Base-by-base conservation (phyloP, 2,329 filamentous ascomycete genomes). In the Aspergillus sp. region DNA sequence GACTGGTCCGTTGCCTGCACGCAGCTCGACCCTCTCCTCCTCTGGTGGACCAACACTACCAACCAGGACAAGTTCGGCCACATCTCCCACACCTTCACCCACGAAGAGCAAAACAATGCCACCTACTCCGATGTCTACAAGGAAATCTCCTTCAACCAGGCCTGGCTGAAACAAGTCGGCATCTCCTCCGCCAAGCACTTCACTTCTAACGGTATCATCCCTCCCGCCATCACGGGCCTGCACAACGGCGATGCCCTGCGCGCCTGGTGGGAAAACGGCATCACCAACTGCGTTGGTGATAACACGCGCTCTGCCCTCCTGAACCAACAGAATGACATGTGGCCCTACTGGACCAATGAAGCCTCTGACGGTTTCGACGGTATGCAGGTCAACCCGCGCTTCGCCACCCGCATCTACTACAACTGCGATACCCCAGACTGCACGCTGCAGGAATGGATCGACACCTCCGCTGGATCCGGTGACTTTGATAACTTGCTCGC, bases 41-140 rank as follows among this genome's bases (percentile, higher is more conserved):
- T 74, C n/a, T 88, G 84, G 84, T 86, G 85, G 73, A 72, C 78
- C 25, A 81, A 69, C n/a, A 56, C 76, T 8, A 63, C 63, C 3
- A 86, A 87, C 68, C 77, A 79, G 21, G 80, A 87, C 70, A 74
- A 76, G 10, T 88, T 85, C 69, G 82, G 80, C 7, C 82, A 85
- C 55, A 75, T 88, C n/a, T 86, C 85, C 1, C 86, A 88, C 72
- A 88, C 86, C 1, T 88, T 87, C 70, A 84, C 84, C 2, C 86
- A 88, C 63, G 76, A 82, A 65, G 81, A 83, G 63, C 74, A 87
- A 60, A 82, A 87, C 67, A 87, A 87, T 63, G 83, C 85, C 7
- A 87, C 85, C 0, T 87, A 85, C 72, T 68, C 76, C 3, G 86
- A 88, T 65, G 77, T 84, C 1, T 70, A 71, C 59, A 83, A 82